Conservation (phyloP, 148 eudicot species). For the Amaranthus hypochondriacus region DNA sequence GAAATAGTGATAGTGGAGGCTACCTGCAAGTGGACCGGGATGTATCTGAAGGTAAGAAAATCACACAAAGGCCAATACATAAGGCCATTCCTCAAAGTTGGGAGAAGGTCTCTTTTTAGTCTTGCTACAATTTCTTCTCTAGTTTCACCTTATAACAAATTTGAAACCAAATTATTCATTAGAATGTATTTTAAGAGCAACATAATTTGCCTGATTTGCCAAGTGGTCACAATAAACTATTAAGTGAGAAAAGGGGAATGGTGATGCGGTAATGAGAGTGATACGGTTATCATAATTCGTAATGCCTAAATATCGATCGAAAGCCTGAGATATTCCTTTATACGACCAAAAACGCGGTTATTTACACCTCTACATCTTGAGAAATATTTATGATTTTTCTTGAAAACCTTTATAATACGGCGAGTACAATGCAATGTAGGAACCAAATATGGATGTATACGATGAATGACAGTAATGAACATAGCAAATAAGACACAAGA, state of each 20-base stretch:
- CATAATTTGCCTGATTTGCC: neutral
- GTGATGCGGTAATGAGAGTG: too few species aligned
- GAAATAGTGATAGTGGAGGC: neutral
- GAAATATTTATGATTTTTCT: too few species aligned
- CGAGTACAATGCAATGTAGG: too few species aligned
- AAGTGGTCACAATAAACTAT: neutral
- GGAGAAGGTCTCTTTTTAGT: conserved; percentile 74
- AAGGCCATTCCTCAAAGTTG: conserved; percentile 59
- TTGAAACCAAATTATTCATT: conserved; percentile 2
- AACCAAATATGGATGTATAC: too few species aligned
- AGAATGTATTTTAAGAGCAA: neutral
- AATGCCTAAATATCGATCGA: too few species aligned
- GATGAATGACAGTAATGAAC: too few species aligned
- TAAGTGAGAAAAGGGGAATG: neutral
- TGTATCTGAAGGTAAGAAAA: conserved; percentile 63
- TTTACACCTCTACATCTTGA: too few species aligned
- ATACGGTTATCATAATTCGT: too few species aligned
- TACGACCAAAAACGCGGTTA: too few species aligned
- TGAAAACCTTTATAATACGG: too few species aligned
- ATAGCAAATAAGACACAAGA: too few species aligned
- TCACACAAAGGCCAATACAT: conserved; percentile 92
- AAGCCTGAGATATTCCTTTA: too few species aligned
- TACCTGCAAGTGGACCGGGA: conserved; percentile 91
- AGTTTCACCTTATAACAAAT: conserved; percentile 56
- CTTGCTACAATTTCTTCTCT: conserved; percentile 55